Evolutionary conservation across 78 protist species (phyloP), one percentile per base, ranked within the genome.

Genomic region (slime mould (Dictyostelium discoideum)): DNA sequence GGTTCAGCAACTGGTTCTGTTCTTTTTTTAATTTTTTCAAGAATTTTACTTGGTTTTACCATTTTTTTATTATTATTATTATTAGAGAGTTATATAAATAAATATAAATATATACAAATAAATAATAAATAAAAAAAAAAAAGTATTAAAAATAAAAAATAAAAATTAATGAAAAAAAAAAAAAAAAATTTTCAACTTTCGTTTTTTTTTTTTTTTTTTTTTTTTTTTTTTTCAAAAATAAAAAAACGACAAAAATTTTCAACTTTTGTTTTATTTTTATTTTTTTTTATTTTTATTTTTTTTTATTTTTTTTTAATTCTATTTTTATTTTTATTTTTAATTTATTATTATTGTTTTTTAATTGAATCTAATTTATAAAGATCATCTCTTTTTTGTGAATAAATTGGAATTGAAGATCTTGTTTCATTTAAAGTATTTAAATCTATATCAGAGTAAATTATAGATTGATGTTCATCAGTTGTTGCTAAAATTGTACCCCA

Each of bases 401-500:
- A 85, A 1, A 86, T 85, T 39, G 96, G 96, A 1, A 93, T 93
- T 16, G 46, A 57, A 14, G 85, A 63, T 78, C 96, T 72, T 29
- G 86, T 81, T 73, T 93, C 96, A 29, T 72, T 39, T 18, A 93
- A 57, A 40, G 76, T 76, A 13, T n/a, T 37, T 24, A 93, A 39
- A 85, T 93, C 99, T 4, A 97, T 78, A 74, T 97, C 98, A 1
- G 97, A 92, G 79, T 90, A 94, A 79, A 99, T 89, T 37, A 97
- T 94, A 24, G 86, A 67, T 13, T 67, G 83, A 14, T 77, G 87
- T 54, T 97, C 87, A 29, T 97, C 99, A 32, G 98, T 96, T 54
- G 97, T 95, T 26, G 97, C 84, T 11, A 99, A 3, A 24, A 98
- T 98, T 9, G 80, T 76, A 11, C 99, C 99, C 98, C 99, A 98